Evolutionary conservation across 495 filamentous ascomycete species (phyloP).

Genomic region (Lindgomyces ingoldianus): DNA sequence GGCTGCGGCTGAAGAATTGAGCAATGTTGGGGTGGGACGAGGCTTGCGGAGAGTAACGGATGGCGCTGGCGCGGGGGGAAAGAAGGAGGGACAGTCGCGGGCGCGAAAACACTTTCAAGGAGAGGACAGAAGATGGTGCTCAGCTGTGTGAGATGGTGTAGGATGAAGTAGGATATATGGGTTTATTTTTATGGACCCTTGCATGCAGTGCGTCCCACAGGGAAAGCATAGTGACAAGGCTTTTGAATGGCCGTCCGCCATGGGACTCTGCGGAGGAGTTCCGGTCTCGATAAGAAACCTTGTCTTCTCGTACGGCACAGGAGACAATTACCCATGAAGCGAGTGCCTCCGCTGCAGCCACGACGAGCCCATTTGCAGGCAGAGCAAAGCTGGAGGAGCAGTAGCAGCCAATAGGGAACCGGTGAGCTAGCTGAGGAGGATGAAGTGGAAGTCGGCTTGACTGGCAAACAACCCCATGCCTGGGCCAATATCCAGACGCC

Average conservation of each 20-base stretch:
- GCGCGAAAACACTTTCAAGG: neutral
- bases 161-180: conserved; percentile 25
- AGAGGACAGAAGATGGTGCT: conserved; percentile 2
- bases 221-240: conserved; percentile 7
- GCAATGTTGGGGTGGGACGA: neutral
- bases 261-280: conserved; percentile 16
- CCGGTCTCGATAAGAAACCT: conserved; percentile 29
- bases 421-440: conserved; percentile 4
- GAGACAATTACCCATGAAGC: conserved; percentile 23
- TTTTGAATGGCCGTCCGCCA: neutral
- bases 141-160: conserved; percentile 16
- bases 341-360: conserved; percentile 17
- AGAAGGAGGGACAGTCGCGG: neutral
- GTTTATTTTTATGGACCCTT: conserved; percentile 34
- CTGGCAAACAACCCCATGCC: neutral
- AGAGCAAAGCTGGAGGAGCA: neutral
- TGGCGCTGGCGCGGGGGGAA: neutral
- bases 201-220: conserved; percentile 28
- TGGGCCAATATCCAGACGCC: neutral
- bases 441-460: neutral
- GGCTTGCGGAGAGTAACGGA: conserved; percentile 6
- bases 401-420: conserved; percentile 10
- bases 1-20: conserved; percentile 13
- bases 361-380: neutral
- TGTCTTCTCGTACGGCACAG: conserved; percentile 11